Evolutionary conservation across 1,284 basidiomycete species (phyloP).

Genomic region (Coniferiporia sulphurascens): DNA sequence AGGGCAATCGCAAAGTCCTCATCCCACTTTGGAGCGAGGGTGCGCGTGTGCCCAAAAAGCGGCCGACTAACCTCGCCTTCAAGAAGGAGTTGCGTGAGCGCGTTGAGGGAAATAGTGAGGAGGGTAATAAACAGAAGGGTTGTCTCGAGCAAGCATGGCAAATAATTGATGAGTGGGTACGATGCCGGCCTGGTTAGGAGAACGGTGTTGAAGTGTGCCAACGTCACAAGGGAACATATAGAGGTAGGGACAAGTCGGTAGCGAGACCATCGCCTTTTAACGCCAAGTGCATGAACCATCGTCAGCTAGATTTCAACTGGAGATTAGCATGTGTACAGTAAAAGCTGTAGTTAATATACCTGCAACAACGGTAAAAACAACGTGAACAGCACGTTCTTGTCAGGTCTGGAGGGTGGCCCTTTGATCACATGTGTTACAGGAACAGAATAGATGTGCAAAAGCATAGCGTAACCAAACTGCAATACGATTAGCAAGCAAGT

Average conservation of each 20-base stretch:
- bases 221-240: slow-evolving; percentile 50
- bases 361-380: slow-evolving; percentile 66
- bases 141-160: slow-evolving; percentile 67
- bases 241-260: slow-evolving; percentile 64
- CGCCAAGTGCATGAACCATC: slow-evolving; percentile 57
- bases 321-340: slow-evolving; percentile 1
- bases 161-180: slow-evolving; percentile 67
- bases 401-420: slow-evolving; percentile 52
- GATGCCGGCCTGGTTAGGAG: slow-evolving; percentile 43
- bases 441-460: slow-evolving; percentile 66
- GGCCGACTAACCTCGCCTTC: slow-evolving; percentile 44
- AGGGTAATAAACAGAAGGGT: slow-evolving; percentile 49
- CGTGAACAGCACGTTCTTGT: slow-evolving; percentile 62
- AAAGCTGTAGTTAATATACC: slow-evolving; percentile 31
- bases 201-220: slow-evolving; percentile 62
- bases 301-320: slow-evolving; percentile 39
- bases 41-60: slow-evolving; percentile 41
- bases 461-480: slow-evolving; percentile 70
- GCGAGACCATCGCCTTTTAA: slow-evolving; percentile 53
- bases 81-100: slow-evolving; percentile 57
- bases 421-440: slow-evolving; percentile 50
- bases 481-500: neutral
- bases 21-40: slow-evolving; percentile 47
- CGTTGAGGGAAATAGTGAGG: slow-evolving; percentile 54
- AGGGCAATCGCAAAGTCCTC: slow-evolving; percentile 72